phyloP scores from a whole-genome alignment of 2,329 filamentous ascomycete genomes.

The Neonectria punicea region DNA sequence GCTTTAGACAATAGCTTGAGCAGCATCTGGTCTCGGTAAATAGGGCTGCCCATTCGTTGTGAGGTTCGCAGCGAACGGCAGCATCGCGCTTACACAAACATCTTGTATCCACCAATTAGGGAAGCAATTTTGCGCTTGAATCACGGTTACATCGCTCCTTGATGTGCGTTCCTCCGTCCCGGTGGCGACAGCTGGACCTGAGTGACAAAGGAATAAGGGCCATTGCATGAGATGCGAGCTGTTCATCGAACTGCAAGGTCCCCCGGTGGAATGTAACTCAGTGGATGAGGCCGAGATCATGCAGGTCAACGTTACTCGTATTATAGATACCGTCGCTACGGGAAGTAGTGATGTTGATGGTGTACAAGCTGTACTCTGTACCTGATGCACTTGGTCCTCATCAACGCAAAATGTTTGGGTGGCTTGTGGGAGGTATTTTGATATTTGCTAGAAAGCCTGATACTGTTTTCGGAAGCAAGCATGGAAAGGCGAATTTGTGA shows the following conservation, averaged over 20 bases:
- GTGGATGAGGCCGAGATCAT: conserved; percentile 1
- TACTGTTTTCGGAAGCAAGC: too few species aligned
- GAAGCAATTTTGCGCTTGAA: background rate
- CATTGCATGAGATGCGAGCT: background rate
- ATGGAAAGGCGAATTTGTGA: too few species aligned
- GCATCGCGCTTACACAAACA: background rate
- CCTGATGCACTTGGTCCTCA: background rate
- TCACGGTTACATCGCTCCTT: background rate
- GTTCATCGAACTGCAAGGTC: background rate
- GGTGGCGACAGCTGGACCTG: too few species aligned
- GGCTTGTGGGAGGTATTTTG: background rate
- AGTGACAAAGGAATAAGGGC: background rate
- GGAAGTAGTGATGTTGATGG: background rate
- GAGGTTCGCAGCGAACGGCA: background rate
- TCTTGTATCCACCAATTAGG: background rate
- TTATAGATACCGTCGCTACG: conserved; percentile 2
- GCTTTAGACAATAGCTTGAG: background rate
- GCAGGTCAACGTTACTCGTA: conserved; percentile 5
- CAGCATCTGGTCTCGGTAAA: background rate
- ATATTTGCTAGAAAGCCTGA: too few species aligned
- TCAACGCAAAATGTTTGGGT: background rate
- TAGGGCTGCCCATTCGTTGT: background rate
- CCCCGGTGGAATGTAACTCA: conserved; percentile 13
- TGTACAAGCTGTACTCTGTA: too few species aligned
- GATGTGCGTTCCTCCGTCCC: background rate